These are phyloP conservation scores for Hydnomerulius pinastri DNA, from an alignment of 768 basidiomycete species.

Conservation along the genomic window DNA sequence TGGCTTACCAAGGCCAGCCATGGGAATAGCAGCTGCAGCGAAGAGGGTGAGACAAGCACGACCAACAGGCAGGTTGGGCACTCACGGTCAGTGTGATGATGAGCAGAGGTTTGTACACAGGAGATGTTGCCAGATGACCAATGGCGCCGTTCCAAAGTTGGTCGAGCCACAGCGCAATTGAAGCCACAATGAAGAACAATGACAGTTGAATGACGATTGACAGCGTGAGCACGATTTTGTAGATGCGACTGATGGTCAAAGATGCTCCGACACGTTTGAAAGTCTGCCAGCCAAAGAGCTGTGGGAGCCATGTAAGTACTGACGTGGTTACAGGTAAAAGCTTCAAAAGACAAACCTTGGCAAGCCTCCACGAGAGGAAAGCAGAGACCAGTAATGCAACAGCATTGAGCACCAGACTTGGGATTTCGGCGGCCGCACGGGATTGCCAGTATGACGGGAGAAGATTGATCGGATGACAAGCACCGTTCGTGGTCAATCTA, in stretches of 20 bases:
- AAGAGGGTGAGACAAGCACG: conserved; percentile 2
- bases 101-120: conserved; percentile 55
- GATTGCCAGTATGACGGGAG: conserved; percentile 66
- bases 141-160: conserved; percentile 69
- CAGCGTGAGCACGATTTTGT: conserved; percentile 68
- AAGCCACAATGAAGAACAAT: conserved; percentile 72
- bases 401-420: conserved; percentile 63
- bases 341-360: conserved; percentile 51
- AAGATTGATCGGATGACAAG: conserved; percentile 56
- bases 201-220: conserved; percentile 77
- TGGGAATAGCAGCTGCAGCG: conserved; percentile 56
- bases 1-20: conserved; percentile 62
- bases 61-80: conserved; percentile 11
- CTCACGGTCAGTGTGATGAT: conserved; percentile 63
- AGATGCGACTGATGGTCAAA: conserved; percentile 68
- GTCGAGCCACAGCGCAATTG: conserved; percentile 77
- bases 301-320: neutral
- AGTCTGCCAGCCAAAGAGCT: conserved; percentile 85
- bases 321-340: neutral
- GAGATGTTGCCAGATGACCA: conserved; percentile 49
- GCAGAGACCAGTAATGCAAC: conserved; percentile 59
- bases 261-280: conserved; percentile 86
- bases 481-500: conserved; percentile 60
- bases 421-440: conserved; percentile 61
- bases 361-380: conserved; percentile 71